A percentile compares a stretch with the other conserved stretches of the same genome.
These are phyloP conservation scores for Phytopythium mirpurense DNA, from an alignment of 352 stramenopile genomes.

Conservation along the genomic window DNA sequence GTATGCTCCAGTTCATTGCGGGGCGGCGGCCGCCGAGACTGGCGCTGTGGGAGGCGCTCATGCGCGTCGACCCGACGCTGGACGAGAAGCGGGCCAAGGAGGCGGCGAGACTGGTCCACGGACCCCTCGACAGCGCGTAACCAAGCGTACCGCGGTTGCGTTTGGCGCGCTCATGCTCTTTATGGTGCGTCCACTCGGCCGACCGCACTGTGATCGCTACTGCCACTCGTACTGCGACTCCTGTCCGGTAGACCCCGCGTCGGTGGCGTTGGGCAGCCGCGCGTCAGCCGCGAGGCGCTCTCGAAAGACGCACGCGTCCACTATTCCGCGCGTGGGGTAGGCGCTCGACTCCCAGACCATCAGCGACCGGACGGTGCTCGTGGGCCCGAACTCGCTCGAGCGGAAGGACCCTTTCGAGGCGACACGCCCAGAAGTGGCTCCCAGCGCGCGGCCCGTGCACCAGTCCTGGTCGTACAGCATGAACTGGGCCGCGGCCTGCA, in stretches of 20 bases:
- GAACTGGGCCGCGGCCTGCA: background rate
- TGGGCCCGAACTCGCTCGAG: background rate
- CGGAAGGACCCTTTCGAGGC: background rate
- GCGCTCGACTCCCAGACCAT: background rate
- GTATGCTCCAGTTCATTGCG: slow-evolving; percentile 31
- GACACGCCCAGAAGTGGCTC: no score
- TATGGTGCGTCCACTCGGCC: no score
- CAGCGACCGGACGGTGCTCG: background rate
- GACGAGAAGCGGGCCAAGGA: slow-evolving; percentile 45
- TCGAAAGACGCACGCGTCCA: background rate
- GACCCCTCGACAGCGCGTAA: background rate
- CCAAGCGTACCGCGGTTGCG: no score
- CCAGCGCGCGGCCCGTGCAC: background rate
- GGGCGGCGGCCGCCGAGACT: slow-evolving; percentile 40
- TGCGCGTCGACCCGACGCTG: slow-evolving; percentile 59
- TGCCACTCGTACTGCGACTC: no score
- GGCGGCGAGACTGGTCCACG: slow-evolving; percentile 21
- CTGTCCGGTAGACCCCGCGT: background rate
- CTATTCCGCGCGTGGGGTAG: background rate
- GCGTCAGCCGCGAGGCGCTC: background rate
- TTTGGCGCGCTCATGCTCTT: no score
- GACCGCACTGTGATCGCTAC: no score
- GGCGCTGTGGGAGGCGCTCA: slow-evolving; percentile 62
- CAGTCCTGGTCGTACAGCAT: background rate
- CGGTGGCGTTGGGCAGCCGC: background rate